Percentiles rank a stretch among this genome's conserved stretches.
Evolutionary conservation across 768 basidiomycete species (phyloP).

Genomic region (Scleroderma bovista): DNA sequence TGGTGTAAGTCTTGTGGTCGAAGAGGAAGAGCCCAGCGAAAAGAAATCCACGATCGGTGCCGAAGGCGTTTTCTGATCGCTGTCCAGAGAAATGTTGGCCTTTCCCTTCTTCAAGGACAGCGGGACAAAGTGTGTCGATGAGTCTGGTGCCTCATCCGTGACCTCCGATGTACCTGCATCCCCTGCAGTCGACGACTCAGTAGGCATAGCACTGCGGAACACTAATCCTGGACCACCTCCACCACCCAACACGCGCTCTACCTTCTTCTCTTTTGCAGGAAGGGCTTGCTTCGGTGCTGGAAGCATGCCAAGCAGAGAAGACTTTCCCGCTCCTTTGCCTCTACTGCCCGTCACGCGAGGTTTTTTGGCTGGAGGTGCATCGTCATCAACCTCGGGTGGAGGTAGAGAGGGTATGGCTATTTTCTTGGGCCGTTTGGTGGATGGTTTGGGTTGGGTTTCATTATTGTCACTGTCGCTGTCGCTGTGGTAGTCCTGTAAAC

Average conservation of each 20-base stretch:
- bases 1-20: neutral
- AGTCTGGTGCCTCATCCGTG: neutral
- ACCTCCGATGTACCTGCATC: neutral
- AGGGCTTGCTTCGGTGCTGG: slow-evolving; percentile 61
- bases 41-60: slow-evolving; percentile 58
- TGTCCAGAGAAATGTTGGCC: slow-evolving; percentile 52
- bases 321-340: slow-evolving; percentile 47
- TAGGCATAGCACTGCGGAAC: slow-evolving; percentile 36
- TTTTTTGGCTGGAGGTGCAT: slow-evolving; percentile 57
- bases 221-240: slow-evolving; percentile 58
- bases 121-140: slow-evolving; percentile 51
- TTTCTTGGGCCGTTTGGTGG: slow-evolving; percentile 40
- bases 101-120: slow-evolving; percentile 54
- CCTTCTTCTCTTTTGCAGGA: slow-evolving; percentile 32
- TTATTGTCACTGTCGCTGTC: slow-evolving; percentile 57
- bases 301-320: slow-evolving; percentile 65
- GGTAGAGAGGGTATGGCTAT: slow-evolving; percentile 35
- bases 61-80: slow-evolving; percentile 19
- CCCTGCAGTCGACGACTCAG: neutral
- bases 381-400: slow-evolving; percentile 36
- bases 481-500: slow-evolving; percentile 75
- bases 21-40: slow-evolving; percentile 43
- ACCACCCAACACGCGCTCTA: slow-evolving; percentile 59
- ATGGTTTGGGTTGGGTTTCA: slow-evolving; percentile 23
- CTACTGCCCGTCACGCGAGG: slow-evolving; percentile 36